Percentiles rank a stretch among this genome's conserved stretches.
Conservation (phyloP, 2,329 filamentous ascomycete genomes). For the Malbranchea cinnamomea region DNA sequence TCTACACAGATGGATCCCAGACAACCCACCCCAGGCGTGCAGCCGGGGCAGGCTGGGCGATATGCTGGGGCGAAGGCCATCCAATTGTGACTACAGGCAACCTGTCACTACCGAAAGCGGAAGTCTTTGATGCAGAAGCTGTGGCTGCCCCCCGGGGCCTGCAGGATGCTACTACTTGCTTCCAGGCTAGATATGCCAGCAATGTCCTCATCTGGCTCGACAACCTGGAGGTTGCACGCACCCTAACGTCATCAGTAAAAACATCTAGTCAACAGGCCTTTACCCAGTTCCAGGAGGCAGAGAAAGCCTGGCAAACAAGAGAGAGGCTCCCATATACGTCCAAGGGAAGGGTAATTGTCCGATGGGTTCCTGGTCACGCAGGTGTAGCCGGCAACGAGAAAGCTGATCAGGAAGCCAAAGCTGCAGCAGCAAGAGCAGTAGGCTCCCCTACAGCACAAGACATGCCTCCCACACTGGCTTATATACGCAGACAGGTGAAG, state of each 20-base stretch:
- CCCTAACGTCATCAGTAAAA: background rate
- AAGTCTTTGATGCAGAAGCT: conserved; percentile 3
- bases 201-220: conserved; percentile 1
- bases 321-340: background rate
- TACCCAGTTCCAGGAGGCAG: background rate
- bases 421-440: conserved; percentile 1
- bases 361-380: conserved; percentile 1
- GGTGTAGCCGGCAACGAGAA: conserved; percentile 1
- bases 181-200: background rate
- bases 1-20: conserved; percentile 2
- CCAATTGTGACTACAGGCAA: background rate
- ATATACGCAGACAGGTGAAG: too few species aligned
- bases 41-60: conserved; percentile 1
- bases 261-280: conserved; percentile 2
- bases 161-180: background rate
- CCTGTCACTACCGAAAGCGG: background rate
- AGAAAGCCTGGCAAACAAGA: background rate
- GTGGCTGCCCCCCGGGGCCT: background rate
- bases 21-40: background rate
- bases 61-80: background rate
- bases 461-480: background rate
- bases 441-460: background rate
- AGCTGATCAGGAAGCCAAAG: conserved; percentile 1
- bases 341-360: conserved; percentile 1
- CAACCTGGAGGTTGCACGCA: conserved; percentile 2